phyloP scores from a whole-genome alignment of 306 rosid species.

The Sicyos edulis region DNA sequence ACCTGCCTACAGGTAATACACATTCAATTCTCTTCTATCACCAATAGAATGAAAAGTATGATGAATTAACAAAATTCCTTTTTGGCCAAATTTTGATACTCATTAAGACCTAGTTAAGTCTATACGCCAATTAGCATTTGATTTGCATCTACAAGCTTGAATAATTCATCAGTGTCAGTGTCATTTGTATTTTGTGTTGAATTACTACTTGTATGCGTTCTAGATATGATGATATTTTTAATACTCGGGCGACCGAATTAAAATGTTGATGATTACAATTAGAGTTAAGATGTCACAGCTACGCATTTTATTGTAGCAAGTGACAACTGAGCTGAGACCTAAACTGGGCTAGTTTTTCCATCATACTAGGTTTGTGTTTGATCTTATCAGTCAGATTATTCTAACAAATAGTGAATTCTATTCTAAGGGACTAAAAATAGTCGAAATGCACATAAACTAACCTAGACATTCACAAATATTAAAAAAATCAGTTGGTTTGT shows the following conservation, averaged over 20 bases:
- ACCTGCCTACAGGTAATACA: not conserved
- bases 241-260: not conserved
- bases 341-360: not conserved
- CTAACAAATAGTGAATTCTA: no score
- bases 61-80: not conserved
- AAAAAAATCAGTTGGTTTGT: not conserved
- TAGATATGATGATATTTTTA: not conserved
- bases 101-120: not conserved
- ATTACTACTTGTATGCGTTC: not conserved
- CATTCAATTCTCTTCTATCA: not conserved
- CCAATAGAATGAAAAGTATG: not conserved
- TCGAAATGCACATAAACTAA: no score
- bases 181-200: conserved; percentile 1
- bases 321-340: not conserved
- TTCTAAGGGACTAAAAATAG: no score
- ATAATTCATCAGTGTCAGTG: no score
- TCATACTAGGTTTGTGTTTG: not conserved
- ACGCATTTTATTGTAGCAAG: not conserved
- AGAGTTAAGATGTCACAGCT: not conserved
- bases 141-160: not conserved
- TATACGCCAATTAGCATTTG: not conserved
- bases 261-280: not conserved
- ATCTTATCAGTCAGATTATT: no score
- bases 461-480: no score
- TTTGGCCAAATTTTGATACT: not conserved